A percentile compares a stretch with the other conserved stretches of the same genome.
phyloP scores from a whole-genome alignment of 2,329 filamentous ascomycete genomes.

The Aureobasidium pullulans region DNA sequence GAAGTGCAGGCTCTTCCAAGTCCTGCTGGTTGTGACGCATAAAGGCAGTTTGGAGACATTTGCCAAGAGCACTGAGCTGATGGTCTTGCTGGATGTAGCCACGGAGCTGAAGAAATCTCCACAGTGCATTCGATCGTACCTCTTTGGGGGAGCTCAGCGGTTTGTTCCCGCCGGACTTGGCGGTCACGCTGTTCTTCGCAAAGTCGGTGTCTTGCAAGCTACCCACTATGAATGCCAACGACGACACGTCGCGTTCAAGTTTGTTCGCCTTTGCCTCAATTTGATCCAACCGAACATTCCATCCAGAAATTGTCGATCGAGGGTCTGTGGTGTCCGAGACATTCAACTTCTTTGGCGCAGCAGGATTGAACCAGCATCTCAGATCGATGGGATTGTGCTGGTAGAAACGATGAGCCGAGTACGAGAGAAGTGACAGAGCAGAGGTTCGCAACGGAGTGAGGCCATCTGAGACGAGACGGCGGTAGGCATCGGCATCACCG shows the following conservation, averaged over 20 bases:
- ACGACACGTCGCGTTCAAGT: slow-evolving; percentile 18
- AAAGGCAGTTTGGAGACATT: slow-evolving; percentile 58
- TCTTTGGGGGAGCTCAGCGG: slow-evolving; percentile 59
- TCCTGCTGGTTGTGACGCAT: slow-evolving; percentile 29
- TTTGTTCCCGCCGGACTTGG: slow-evolving; percentile 27
- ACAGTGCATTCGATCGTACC: slow-evolving; percentile 67
- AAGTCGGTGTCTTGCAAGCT: slow-evolving; percentile 65
- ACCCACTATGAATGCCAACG: slow-evolving; percentile 45
- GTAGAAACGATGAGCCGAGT: slow-evolving; percentile 75
- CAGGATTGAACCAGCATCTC: slow-evolving; percentile 75
- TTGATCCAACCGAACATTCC: slow-evolving; percentile 56
- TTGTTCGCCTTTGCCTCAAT: slow-evolving; percentile 16
- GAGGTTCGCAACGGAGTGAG: slow-evolving; percentile 69
- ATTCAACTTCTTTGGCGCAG: slow-evolving; percentile 46
- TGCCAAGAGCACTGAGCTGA: slow-evolving; percentile 75
- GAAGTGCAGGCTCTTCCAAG: slow-evolving; percentile 69
- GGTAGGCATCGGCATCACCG: slow-evolving; percentile 72
- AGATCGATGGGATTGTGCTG: slow-evolving; percentile 70
- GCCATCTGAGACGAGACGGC: slow-evolving; percentile 65
- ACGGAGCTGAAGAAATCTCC: slow-evolving; percentile 82
- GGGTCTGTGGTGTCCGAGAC: slow-evolving; percentile 36
- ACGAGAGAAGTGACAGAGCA: slow-evolving; percentile 69
- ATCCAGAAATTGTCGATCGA: slow-evolving; percentile 51
- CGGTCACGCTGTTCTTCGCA: slow-evolving; percentile 58
- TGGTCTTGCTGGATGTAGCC: slow-evolving; percentile 77